These are phyloP conservation scores for Penicillium cataractarum DNA, from an alignment of 495 filamentous ascomycete genomes.

Conservation along the genomic window DNA sequence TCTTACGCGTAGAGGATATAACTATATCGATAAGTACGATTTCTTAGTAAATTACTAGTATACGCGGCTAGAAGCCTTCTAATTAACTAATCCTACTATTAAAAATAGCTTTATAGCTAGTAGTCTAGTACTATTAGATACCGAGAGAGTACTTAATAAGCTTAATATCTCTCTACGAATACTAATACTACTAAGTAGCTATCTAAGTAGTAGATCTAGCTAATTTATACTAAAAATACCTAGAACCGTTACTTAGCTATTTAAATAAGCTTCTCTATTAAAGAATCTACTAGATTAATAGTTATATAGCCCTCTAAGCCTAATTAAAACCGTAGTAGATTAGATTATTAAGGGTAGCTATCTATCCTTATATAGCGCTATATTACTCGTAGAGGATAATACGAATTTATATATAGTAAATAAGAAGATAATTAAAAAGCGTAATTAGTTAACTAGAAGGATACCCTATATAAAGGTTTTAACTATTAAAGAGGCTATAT, in stretches of 20 bases:
- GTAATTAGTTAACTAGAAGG: not conserved
- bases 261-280: not conserved
- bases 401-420: not conserved
- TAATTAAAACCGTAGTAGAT: not conserved
- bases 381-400: not conserved
- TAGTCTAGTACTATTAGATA: not conserved
- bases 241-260: not conserved
- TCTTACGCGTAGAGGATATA: not conserved
- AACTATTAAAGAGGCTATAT: not conserved
- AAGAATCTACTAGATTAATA: not conserved
- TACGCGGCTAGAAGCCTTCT: not conserved
- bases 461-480: not conserved
- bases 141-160: not conserved
- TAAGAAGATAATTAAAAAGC: not conserved
- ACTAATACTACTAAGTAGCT: not conserved
- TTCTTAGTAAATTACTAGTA: not conserved
- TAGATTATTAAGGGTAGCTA: constrained; percentile 3
- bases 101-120: not conserved
- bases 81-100: not conserved
- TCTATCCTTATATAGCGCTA: not conserved
- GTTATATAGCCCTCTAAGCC: not conserved
- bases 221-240: not conserved
- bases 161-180: not conserved
- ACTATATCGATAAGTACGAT: not conserved
- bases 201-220: not conserved